Conservation (phyloP, 768 basidiomycete genomes). For the Lactifluus subvellereus region DNA sequence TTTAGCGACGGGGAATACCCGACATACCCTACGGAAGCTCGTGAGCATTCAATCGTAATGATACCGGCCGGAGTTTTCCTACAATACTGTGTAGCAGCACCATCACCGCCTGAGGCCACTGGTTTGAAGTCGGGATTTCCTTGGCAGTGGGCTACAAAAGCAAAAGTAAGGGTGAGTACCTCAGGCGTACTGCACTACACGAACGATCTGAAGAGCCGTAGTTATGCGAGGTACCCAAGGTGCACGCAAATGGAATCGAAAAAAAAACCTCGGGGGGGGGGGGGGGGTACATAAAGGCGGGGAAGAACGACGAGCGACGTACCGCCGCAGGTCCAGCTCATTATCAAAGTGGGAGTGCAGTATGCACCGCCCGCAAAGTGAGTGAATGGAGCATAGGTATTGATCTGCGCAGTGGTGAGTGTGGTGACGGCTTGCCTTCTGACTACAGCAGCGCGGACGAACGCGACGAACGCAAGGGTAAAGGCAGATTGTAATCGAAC, state of each 20-base stretch:
- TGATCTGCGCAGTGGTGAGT: conserved; percentile 27
- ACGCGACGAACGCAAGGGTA: neutral
- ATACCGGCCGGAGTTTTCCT: neutral
- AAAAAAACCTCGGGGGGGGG: no score
- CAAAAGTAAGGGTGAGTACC: neutral
- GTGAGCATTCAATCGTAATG: neutral
- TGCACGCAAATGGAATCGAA: no score
- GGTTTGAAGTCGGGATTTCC: conserved; percentile 45
- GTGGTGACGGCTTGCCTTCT: conserved; percentile 24
- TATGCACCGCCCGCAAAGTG: conserved; percentile 33
- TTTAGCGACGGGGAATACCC: conserved; percentile 41
- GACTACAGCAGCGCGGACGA: neutral
- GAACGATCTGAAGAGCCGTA: no score
- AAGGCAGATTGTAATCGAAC: no score
- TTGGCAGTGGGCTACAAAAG: conserved; percentile 37
- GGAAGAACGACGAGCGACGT: neutral
- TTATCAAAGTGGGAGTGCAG: conserved; percentile 26
- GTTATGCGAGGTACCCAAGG: no score
- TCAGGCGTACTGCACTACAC: neutral
- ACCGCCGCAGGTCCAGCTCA: conserved; percentile 31
- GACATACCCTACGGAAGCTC: conserved; percentile 40
- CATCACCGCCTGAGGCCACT: conserved; percentile 45
- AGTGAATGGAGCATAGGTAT: conserved; percentile 29
- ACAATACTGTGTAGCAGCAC: conserved; percentile 40
- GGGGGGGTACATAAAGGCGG: no score